These are phyloP conservation scores for Sphaerosporella brunnea DNA, from an alignment of 495 filamentous ascomycete species.

Conservation along the genomic window DNA sequence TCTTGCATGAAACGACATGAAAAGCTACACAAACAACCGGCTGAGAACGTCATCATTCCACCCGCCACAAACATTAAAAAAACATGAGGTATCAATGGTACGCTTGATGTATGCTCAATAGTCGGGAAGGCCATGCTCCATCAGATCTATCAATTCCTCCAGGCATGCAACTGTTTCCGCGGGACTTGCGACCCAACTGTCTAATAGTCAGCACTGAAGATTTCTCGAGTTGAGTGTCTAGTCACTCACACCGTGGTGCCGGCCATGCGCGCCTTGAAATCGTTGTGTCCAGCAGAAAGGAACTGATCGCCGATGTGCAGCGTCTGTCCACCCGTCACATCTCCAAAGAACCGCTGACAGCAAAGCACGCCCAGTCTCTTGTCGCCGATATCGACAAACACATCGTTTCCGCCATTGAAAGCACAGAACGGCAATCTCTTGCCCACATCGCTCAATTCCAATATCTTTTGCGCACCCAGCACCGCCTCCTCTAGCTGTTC, in stretches of 20 bases:
- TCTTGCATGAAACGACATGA: no score
- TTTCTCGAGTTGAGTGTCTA: no score
- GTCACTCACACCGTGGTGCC: conserved; percentile 39
- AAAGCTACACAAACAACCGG: no score
- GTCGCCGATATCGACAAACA: conserved; percentile 98
- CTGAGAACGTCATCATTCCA: no score
- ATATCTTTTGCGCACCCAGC: conserved; percentile 73
- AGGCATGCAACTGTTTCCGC: conserved; percentile 73
- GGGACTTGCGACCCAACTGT: conserved; percentile 85
- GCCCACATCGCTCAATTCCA: conserved; percentile 60
- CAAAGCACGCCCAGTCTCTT: conserved; percentile 87
- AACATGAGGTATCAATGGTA: no score
- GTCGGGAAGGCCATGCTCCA: conserved; percentile 17
- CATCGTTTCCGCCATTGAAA: conserved; percentile 93
- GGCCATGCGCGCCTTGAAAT: conserved; percentile 69
- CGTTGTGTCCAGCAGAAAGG: conserved; percentile 83
- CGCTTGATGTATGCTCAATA: no score
- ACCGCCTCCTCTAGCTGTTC: conserved; percentile 94
- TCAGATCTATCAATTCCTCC: conserved; percentile 52
- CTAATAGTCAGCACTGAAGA: no score
- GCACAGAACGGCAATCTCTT: conserved; percentile 77
- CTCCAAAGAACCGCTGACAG: conserved; percentile 81
- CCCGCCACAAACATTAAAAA: no score
- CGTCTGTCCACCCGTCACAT: conserved; percentile 41
- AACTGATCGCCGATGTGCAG: conserved; percentile 54